Conservation (phyloP, 2,329 filamentous ascomycete genomes). For the Colletotrichum caudatum region DNA sequence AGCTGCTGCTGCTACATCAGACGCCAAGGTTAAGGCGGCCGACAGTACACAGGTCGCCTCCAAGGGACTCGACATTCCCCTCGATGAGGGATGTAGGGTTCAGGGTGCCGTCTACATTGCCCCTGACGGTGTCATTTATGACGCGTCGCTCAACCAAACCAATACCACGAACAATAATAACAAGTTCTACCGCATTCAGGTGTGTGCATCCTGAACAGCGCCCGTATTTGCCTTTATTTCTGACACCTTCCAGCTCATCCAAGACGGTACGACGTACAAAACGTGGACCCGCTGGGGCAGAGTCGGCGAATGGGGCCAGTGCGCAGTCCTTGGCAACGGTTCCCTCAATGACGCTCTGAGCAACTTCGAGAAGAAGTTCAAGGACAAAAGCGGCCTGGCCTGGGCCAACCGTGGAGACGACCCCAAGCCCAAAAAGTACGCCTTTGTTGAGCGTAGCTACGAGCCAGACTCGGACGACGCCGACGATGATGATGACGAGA, state of each 20-base stretch:
- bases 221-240: slow-evolving; percentile 16
- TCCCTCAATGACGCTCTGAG: slow-evolving; percentile 58
- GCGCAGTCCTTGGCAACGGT: slow-evolving; percentile 57
- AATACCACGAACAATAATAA: slow-evolving; percentile 80
- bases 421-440: slow-evolving; percentile 78
- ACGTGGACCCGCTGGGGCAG: slow-evolving; percentile 87
- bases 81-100: slow-evolving; percentile 60
- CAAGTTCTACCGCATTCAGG: slow-evolving; percentile 84
- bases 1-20: slow-evolving; percentile 46
- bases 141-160: slow-evolving; percentile 84
- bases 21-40: slow-evolving; percentile 45
- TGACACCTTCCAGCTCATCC: slow-evolving; percentile 33
- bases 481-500: slow-evolving; percentile 61
- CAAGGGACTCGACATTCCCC: slow-evolving; percentile 59
- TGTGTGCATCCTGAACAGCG: slow-evolving; percentile 49
- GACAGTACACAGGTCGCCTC: slow-evolving; percentile 55
- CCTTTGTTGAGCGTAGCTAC: slow-evolving; percentile 84
- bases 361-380: slow-evolving; percentile 72
- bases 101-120: slow-evolving; percentile 74
- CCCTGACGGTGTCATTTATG: slow-evolving; percentile 75
- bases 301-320: slow-evolving; percentile 72
- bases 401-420: slow-evolving; percentile 66
- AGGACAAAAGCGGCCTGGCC: slow-evolving; percentile 67
- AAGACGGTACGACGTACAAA: slow-evolving; percentile 54
- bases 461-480: slow-evolving; percentile 66